Base-by-base conservation (phyloP, 2,329 filamentous ascomycete genomes). In the Metarhizium guizhouense region DNA sequence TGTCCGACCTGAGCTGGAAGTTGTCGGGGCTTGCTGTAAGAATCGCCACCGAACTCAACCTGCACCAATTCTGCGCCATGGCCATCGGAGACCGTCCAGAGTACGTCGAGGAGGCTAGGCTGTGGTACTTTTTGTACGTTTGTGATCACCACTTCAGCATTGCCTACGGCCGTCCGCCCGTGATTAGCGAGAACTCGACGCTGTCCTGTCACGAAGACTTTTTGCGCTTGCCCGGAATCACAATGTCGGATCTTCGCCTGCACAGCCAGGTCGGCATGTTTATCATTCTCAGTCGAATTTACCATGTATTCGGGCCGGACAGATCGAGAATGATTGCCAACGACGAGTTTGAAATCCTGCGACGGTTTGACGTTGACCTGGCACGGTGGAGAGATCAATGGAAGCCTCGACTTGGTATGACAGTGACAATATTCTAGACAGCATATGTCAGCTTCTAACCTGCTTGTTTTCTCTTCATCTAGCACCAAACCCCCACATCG, bases 61-160 rank as follows among this genome's bases (percentile, higher is more conserved):
- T 83, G 3, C 79, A 82, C 60, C 77, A 79, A 57, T 78, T 74
- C 55, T 79, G 76, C 56, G 72, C 75, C 49, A 77, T 76, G 60
- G 71, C 78, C 47, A 69, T 77, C 2, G 60, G 60, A 6, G 71
- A 72, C 20, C 74, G 74, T 0, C 66, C 60, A 4, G 73, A 79
- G 58, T 73, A 80, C 54, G 75, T 78, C 61, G 77, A 84, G 57
- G 74, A 77, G 30, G 76, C 83, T 4, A 73, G 83, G 47, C 69
- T 86, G 6, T 86, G 82, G 81, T 86, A 85, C 64, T 64, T 84
- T 38, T 67, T 84, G 0, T 86, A 85, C 61, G 81, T 85, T 1
- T 85, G 82, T 62, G 83, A 86, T 61, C 83, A 85, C 58, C 83
- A 86, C 64, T 80, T 85, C 32, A 83, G 80, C 53, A 85, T 86